phyloP scores from a whole-genome alignment of 2,329 filamentous ascomycete genomes.

The Colletotrichum sp. region DNA sequence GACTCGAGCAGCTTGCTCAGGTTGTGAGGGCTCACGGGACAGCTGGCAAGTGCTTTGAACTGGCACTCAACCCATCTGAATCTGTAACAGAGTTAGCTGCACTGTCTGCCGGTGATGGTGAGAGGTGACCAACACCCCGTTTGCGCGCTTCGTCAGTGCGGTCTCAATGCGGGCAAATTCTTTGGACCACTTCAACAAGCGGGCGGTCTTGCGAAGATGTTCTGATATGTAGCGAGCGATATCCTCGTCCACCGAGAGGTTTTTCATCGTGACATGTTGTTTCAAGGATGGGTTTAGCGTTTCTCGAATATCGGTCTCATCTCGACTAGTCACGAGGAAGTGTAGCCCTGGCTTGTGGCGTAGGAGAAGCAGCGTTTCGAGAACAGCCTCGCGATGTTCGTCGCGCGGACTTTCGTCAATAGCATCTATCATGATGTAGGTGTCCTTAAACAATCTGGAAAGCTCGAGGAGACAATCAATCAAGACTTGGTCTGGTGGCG shows the following conservation, averaged over 20 bases:
- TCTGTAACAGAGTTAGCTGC: conserved; percentile 18
- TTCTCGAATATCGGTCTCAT: conserved; percentile 33
- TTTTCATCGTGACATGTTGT: conserved; percentile 7
- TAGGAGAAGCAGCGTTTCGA: conserved; percentile 22
- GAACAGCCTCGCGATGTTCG: conserved; percentile 12
- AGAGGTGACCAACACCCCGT: neutral
- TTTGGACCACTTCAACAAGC: neutral
- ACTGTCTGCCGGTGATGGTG: neutral
- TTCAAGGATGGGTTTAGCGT: conserved; percentile 13
- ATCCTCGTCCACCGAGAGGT: neutral
- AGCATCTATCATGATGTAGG: conserved; percentile 41
- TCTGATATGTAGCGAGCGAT: neutral
- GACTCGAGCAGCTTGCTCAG: conserved; percentile 27
- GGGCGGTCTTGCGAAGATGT: neutral
- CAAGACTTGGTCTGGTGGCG: neutral
- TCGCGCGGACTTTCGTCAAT: conserved; percentile 38
- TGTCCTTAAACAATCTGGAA: conserved; percentile 29
- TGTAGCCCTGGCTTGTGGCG: conserved; percentile 26
- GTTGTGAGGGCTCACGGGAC: conserved; percentile 9
- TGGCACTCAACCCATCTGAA: conserved; percentile 29
- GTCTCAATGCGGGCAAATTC: neutral
- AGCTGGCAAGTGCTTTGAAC: conserved; percentile 18
- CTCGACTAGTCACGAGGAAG: conserved; percentile 37
- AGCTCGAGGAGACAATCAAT: conserved; percentile 25
- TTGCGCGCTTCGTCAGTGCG: neutral